Evolutionary conservation across 2,329 filamentous ascomycete genomes (phyloP).

Genomic region (Botrytis galanthina): DNA sequence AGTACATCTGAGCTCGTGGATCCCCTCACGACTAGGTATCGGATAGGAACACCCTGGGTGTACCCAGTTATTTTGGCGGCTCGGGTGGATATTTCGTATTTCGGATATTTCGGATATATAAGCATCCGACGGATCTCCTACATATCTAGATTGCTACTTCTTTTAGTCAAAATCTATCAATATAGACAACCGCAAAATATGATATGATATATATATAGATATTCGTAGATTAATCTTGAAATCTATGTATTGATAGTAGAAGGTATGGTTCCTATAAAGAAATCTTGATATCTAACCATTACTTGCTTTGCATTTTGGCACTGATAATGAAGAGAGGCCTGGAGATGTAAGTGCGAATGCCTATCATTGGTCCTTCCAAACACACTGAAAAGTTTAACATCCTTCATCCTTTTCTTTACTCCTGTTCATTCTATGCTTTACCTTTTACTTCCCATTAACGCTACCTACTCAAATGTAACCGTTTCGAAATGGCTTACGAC

Average conservation of each 20-base stretch:
- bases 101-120: no score
- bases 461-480: not conserved
- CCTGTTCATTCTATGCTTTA: not conserved
- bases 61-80: not conserved
- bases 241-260: not conserved
- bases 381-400: not conserved
- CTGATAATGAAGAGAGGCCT: not conserved
- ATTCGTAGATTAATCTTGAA: accelerated
- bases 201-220: not conserved
- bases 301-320: not conserved
- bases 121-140: no score
- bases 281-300: not conserved
- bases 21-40: not conserved
- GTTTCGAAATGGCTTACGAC: accelerated
- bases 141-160: no score
- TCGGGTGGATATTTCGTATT: not conserved
- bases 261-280: not conserved
- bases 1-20: not conserved
- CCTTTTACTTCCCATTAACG: not conserved
- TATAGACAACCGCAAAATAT: not conserved
- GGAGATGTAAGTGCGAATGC: not conserved
- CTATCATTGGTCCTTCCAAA: not conserved
- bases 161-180: not conserved
- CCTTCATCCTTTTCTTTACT: not conserved
- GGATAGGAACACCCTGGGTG: not conserved